Evolutionary conservation across 106 monocot species (phyloP).

Genomic region (Dendrobium huoshanense): DNA sequence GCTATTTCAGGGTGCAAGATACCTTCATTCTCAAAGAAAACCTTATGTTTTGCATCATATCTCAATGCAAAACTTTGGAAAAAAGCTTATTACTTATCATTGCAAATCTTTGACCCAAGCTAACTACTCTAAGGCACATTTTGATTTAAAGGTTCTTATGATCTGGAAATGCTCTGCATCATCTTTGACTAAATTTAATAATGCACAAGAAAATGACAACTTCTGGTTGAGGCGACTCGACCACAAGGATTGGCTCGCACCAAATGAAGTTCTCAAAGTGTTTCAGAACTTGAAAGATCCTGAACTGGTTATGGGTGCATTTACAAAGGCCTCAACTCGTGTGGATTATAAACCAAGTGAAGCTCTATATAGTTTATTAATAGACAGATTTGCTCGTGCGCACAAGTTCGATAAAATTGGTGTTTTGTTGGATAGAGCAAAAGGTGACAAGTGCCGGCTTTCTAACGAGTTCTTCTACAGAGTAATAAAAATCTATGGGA

Average conservation of each 20-base stretch:
- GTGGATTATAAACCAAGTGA: constrained; percentile 79
- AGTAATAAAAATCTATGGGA: constrained; percentile 69
- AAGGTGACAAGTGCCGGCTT: constrained; percentile 45
- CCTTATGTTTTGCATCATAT: constrained; percentile 1
- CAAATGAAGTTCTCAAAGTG: constrained; percentile 75
- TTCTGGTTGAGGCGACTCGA: constrained; percentile 54
- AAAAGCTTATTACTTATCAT: background rate
- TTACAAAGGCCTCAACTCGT: constrained; percentile 38
- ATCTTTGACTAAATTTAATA: constrained; percentile 22
- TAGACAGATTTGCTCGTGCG: constrained; percentile 48
- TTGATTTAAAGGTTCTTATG: background rate
- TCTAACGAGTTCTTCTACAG: constrained; percentile 78
- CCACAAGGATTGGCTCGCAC: constrained; percentile 84
- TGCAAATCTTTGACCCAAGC: background rate
- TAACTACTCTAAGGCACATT: background rate
- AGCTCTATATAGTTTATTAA: constrained; percentile 50
- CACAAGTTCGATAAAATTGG: constrained; percentile 44
- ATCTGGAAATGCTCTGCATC: constrained; percentile 9
- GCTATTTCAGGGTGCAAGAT: background rate
- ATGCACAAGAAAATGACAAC: constrained; percentile 24
- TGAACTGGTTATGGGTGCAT: constrained; percentile 34
- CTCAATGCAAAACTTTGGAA: background rate
- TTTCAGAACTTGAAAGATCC: constrained; percentile 49
- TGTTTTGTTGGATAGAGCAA: constrained; percentile 40
- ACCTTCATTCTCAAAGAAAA: background rate